Conservation (phyloP, 495 filamentous ascomycete species). For the Pseudomonodictys pantanalensis region DNA sequence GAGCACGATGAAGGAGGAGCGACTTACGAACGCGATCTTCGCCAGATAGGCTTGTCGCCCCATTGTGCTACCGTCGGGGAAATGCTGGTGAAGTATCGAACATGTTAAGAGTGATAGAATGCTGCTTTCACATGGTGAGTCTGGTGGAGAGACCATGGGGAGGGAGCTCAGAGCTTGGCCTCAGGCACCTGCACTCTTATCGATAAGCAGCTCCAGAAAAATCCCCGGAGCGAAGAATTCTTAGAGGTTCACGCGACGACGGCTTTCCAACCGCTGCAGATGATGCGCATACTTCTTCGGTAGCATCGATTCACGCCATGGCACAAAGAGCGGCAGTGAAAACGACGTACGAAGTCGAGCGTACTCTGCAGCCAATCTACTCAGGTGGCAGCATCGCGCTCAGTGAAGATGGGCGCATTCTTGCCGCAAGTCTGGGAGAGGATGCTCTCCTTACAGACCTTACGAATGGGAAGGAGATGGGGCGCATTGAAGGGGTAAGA, state of each 20-base stretch:
- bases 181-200: neutral
- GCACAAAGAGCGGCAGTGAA: constrained; percentile 47
- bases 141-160: neutral
- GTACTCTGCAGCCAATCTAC: constrained; percentile 87
- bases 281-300: neutral
- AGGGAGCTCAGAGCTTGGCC: neutral
- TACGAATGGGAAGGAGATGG: constrained; percentile 74
- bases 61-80: constrained; percentile 22
- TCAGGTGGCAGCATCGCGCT: constrained; percentile 86
- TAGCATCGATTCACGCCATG: constrained; percentile 31
- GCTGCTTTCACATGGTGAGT: no score
- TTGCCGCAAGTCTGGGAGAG: constrained; percentile 84
- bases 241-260: neutral
- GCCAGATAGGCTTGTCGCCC: constrained; percentile 35
- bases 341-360: constrained; percentile 81
- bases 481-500: constrained; percentile 81
- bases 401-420: constrained; percentile 73
- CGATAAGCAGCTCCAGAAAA: constrained; percentile 20
- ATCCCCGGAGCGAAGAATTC: constrained; percentile 14
- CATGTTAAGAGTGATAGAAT: no score
- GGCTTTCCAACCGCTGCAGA: no score
- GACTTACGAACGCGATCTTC: constrained; percentile 29
- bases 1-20: neutral
- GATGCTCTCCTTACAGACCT: constrained; percentile 86
- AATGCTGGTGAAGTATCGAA: no score